phyloP scores from a whole-genome alignment of 2,329 filamentous ascomycete species.

The Colletotrichum truncatum region DNA sequence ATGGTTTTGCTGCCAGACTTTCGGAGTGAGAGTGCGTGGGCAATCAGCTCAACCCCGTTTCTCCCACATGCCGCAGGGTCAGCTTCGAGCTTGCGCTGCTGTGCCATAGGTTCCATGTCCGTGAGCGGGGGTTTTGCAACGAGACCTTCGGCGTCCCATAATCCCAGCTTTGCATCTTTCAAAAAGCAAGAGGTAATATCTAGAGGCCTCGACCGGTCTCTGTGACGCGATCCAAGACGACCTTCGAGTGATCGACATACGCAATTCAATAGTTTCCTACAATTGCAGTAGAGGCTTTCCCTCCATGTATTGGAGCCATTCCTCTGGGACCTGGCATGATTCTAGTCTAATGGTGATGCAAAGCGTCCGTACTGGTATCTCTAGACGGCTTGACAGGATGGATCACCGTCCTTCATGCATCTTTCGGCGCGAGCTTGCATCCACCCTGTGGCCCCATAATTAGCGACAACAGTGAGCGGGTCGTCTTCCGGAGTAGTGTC shows the following conservation, averaged over 20 bases:
- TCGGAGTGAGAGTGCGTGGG: neutral
- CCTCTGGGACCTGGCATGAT: neutral
- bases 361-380: constrained; percentile 13
- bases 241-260: constrained; percentile 1
- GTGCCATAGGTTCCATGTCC: constrained; percentile 10
- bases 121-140: neutral
- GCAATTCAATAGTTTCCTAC: neutral
- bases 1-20: constrained; percentile 5
- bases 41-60: neutral
- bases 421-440: constrained; percentile 17
- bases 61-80: constrained; percentile 2
- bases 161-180: neutral
- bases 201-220: neutral
- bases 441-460: neutral
- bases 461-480: neutral
- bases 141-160: neutral
- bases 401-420: constrained; percentile 27
- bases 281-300: neutral
- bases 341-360: constrained; percentile 15
- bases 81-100: constrained; percentile 11
- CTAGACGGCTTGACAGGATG: constrained; percentile 9
- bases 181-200: constrained; percentile 12
- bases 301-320: neutral
- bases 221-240: constrained; percentile 9
- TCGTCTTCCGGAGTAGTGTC: constrained; percentile 16